Percentiles rank a stretch among this genome's conserved stretches.
phyloP scores from a whole-genome alignment of 306 rosid species.

The Clitoria ternatea region DNA sequence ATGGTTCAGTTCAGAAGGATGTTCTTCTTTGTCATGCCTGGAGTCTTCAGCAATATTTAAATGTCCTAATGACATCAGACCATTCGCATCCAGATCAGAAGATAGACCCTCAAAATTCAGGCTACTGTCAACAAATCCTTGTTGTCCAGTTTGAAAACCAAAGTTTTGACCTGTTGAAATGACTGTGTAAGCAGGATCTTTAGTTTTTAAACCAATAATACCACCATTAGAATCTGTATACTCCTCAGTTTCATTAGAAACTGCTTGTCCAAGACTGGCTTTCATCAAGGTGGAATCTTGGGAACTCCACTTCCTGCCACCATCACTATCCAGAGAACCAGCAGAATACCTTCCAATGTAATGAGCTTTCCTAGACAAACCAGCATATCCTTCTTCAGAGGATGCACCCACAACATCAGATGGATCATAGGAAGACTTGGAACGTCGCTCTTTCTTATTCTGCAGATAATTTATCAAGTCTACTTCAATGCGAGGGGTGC shows the following conservation, averaged over 20 bases:
- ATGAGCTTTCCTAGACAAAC: slow-evolving; percentile 66
- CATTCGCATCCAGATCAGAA: slow-evolving; percentile 49
- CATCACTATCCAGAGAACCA: slow-evolving; percentile 80
- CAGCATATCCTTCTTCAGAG: slow-evolving; percentile 83
- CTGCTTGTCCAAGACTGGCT: slow-evolving; percentile 48
- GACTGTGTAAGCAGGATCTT: slow-evolving; percentile 37
- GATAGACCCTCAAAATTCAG: slow-evolving; percentile 53
- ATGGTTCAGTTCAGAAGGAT: slow-evolving; percentile 48
- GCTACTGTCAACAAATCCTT: slow-evolving; percentile 45
- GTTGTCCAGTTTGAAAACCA: slow-evolving; percentile 47
- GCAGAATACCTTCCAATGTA: slow-evolving; percentile 77
- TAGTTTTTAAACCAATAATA: slow-evolving; percentile 43
- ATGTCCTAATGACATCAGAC: slow-evolving; percentile 47
- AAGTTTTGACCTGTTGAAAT: slow-evolving; percentile 45
- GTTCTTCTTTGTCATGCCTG: slow-evolving; percentile 47
- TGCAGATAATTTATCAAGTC: slow-evolving; percentile 91
- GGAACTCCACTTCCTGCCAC: slow-evolving; percentile 91
- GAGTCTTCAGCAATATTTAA: slow-evolving; percentile 45
- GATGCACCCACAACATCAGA: slow-evolving; percentile 92
- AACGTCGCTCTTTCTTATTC: slow-evolving; percentile 88
- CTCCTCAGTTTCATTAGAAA: slow-evolving; percentile 65
- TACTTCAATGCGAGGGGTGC: slow-evolving; percentile 98
- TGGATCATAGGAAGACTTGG: slow-evolving; percentile 77
- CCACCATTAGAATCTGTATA: slow-evolving; percentile 47
- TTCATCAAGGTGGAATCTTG: slow-evolving; percentile 59